Base-by-base conservation (phyloP, 1,139 yeast species). In the Saccharomyces hybrid region DNA sequence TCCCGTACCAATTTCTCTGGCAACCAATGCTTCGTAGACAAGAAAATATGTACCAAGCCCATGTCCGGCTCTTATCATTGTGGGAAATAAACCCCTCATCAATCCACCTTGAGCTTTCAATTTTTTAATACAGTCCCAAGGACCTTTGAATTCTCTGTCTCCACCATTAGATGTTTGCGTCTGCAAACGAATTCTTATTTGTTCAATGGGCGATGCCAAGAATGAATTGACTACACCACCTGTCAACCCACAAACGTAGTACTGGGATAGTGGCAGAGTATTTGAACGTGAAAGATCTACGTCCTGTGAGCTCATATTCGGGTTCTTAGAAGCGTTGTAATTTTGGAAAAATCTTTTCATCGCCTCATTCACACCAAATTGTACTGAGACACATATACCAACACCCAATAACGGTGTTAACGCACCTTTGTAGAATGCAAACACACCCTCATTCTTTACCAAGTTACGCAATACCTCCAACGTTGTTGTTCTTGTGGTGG, bases 141-240 rank as follows among this genome's bases (percentile, higher is more conserved):
- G 97, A 1, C 97, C 97, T 56, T 75, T 73, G 65, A 82, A 88
- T 48, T 75, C 72, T 13, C 75, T 71, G 11, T 67, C 67, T 4
- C 72, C 70, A 7, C 72, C 71, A 7, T 74, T 63, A 11, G 68
- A 65, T 4, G 87, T 81, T 70, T 89, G 97, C 3, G 95, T 86
- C 71, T 90, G 98, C 61, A 90, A 77, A 63, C 97, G 77, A 61
- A 90, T 89, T 77, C 98, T 86, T 59, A 91, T 81, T 68, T 89
- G 97, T 69, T 91, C 98, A 59, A 91, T 91, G 4, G 98, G 97
- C 27, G 91, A 78, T 0, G 97, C 96, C 61, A 91, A 72, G 56
- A 89, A 81, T 1, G 95, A 88, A 73, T 88, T 90, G 49, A 96
- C 91, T 57, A 88, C 75, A 47, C 98, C 98, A 47, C 96, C 96